Evolutionary conservation across 1,284 basidiomycete genomes (phyloP).

Genomic region (Ustilago shanxiensis): DNA sequence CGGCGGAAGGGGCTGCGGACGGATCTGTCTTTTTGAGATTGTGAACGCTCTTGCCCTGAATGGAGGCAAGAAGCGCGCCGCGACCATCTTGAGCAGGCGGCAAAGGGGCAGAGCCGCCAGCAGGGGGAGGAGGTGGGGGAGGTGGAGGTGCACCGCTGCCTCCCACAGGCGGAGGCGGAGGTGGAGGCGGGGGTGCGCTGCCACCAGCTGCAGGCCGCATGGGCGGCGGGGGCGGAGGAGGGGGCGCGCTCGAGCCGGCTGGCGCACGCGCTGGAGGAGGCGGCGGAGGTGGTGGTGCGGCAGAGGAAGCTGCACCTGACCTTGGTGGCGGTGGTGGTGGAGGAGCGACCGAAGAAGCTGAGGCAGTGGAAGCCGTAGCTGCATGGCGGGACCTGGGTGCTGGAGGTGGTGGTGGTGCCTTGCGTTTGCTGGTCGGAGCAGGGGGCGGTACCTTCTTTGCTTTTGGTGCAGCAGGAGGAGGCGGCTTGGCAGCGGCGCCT

Average conservation of each 20-base stretch:
- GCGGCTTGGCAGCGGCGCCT: constrained; percentile 30
- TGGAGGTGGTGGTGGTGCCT: constrained; percentile 63
- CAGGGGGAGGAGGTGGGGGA: constrained; percentile 46
- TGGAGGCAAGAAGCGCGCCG: constrained; percentile 77
- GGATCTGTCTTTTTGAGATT: constrained; percentile 78
- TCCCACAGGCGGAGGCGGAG: constrained; percentile 52
- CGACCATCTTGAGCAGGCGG: constrained; percentile 69
- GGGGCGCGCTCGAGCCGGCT: constrained; percentile 27
- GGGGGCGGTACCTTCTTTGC: constrained; percentile 75
- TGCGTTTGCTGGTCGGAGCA: constrained; percentile 62
- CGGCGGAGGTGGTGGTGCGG: constrained; percentile 70
- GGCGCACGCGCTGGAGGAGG: constrained; percentile 47
- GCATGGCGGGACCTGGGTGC: constrained; percentile 48
- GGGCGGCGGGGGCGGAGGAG: constrained; percentile 56
- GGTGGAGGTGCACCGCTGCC: constrained; percentile 30
- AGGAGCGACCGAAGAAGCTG: constrained; percentile 33
- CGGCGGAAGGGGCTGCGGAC: constrained; percentile 30
- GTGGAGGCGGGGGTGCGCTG: constrained; percentile 56
- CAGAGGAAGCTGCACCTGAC: constrained; percentile 70
- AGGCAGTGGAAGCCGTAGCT: constrained; percentile 36
- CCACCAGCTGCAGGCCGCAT: constrained; percentile 34
- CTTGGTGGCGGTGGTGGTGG: constrained; percentile 69
- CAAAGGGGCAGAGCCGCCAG: constrained; percentile 30
- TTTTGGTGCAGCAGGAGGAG: constrained; percentile 72
- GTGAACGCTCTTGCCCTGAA: constrained; percentile 79